Evolutionary conservation across 345 rosid species (phyloP), one percentile per base, ranked within the genome.

Genomic region (Euphorbia tirucalli): DNA sequence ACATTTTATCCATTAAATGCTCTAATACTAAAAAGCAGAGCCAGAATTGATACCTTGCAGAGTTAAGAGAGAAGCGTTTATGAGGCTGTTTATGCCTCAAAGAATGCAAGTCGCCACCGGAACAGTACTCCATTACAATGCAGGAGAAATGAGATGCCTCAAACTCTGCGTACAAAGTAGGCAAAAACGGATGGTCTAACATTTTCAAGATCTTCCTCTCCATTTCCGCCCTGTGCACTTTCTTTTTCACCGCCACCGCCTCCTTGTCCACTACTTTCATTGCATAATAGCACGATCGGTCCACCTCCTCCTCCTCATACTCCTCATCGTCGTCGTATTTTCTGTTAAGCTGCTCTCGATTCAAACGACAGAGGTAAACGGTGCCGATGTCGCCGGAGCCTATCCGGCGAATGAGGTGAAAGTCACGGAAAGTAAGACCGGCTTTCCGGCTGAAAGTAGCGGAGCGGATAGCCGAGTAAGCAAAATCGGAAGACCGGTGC

Each of bases 341-440:
- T 5, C 41, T 37, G 15, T 11, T 35, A n/a, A n/a, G n/a, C 44
- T 9, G 57, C 11, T 32, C 41, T 52, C 25, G 25, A 6, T 43
- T 71, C 19, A 95, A 91, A 4, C 82, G 87, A 74, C 99, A 95
- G 50, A 95, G 87, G 79, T 85, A 92, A 0, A 95, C 99, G 0
- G 96, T 92, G 0, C 99, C 97, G 71, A 92, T 89, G 19, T 95
- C 97, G 55, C 99, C 99, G 11, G 93, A 77, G 10, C 99, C 99
- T 70, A 95, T 79, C 30, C 83, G 86, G 57, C 91, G 90, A 78
- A 83, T 72, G 60, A 90, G 92, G 3, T 80, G 79, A 76, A 95
- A 92, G 84, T 92, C 96, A 19, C 93, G 85, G 84, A 92, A 82
- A 2, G 84, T 75, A 3, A 88, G 86, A 16, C 86, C 85, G 0